Percentiles rank a stretch among this genome's conserved stretches.
Evolutionary conservation across 2,329 filamentous ascomycete species (phyloP).

Genomic region (Microdochium nivale): DNA sequence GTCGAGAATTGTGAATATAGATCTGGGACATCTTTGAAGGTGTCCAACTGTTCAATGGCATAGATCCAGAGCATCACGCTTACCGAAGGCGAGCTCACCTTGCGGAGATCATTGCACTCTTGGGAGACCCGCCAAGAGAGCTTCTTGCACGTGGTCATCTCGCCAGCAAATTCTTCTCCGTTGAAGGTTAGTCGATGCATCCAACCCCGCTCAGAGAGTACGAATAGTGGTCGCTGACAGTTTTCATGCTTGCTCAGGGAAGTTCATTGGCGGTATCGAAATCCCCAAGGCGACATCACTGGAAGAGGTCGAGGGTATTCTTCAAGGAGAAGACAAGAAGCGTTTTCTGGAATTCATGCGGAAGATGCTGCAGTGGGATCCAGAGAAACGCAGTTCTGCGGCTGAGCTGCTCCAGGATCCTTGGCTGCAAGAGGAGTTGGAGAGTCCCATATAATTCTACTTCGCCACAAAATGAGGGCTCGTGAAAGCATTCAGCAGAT

Average conservation of each 20-base stretch:
- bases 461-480: no score
- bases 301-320: slow-evolving; percentile 24
- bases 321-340: slow-evolving; percentile 20
- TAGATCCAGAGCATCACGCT: slow-evolving; percentile 24
- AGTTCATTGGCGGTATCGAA: slow-evolving; percentile 12
- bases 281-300: slow-evolving; percentile 18
- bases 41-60: slow-evolving; percentile 29
- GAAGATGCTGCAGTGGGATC: slow-evolving; percentile 28
- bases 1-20: slow-evolving; percentile 14
- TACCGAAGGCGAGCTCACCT: slow-evolving; percentile 37
- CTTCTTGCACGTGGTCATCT: slow-evolving; percentile 22
- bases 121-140: slow-evolving; percentile 29
- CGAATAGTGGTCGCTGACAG: slow-evolving; percentile 2
- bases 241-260: slow-evolving; percentile 10
- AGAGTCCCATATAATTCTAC: no score
- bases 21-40: slow-evolving; percentile 42
- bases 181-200: slow-evolving; percentile 17
- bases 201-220: neutral
- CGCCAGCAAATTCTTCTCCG: slow-evolving; percentile 28
- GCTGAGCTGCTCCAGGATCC: slow-evolving; percentile 18
- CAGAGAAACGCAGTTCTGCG: slow-evolving; percentile 18
- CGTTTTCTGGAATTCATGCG: slow-evolving; percentile 24
- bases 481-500: no score
- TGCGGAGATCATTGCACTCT: slow-evolving; percentile 35
- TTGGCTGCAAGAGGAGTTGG: slow-evolving; percentile 16